Conservation (phyloP, 441 rosid species). For the California macrophylla region DNA sequence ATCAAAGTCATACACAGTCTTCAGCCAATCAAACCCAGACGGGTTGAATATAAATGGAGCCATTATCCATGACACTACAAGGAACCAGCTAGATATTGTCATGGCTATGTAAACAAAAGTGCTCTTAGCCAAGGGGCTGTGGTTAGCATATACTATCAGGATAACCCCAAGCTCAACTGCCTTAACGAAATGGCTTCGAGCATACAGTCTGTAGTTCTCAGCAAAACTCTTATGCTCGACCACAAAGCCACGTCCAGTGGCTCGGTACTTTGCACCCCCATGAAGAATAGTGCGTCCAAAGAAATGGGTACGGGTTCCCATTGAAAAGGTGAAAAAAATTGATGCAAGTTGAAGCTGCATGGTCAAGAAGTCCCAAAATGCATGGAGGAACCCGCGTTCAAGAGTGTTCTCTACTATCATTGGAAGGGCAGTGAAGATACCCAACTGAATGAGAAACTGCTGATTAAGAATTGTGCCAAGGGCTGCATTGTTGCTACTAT, state of each 20-base stretch:
- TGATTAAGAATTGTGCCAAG: constrained; percentile 10
- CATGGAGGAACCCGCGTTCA: constrained; percentile 15
- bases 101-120: constrained; percentile 18
- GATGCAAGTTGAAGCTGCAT: constrained; percentile 22
- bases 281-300: constrained; percentile 21
- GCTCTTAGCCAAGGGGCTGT: constrained; percentile 10
- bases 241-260: constrained; percentile 19
- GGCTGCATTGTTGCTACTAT: not conserved
- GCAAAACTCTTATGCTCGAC: constrained; percentile 16
- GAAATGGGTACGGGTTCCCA: constrained; percentile 22
- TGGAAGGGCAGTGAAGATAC: constrained; percentile 16
- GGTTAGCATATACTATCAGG: constrained; percentile 8
- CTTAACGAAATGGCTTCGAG: constrained; percentile 20
- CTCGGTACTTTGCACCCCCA: constrained; percentile 21
- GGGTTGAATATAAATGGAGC: constrained; percentile 17
- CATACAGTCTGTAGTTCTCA: constrained; percentile 19
- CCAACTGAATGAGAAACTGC: constrained; percentile 17
- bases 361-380: constrained; percentile 17
- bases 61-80: constrained; percentile 17
- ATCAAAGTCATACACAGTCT: constrained; percentile 17
- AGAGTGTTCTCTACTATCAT: constrained; percentile 20
- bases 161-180: constrained; percentile 20
- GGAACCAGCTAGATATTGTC: not conserved
- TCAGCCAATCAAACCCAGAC: constrained; percentile 16
- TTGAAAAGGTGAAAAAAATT: constrained; percentile 20